Evolutionary conservation across 2,329 filamentous ascomycete species (phyloP).

Genomic region (Knoxdaviesia capensis): DNA sequence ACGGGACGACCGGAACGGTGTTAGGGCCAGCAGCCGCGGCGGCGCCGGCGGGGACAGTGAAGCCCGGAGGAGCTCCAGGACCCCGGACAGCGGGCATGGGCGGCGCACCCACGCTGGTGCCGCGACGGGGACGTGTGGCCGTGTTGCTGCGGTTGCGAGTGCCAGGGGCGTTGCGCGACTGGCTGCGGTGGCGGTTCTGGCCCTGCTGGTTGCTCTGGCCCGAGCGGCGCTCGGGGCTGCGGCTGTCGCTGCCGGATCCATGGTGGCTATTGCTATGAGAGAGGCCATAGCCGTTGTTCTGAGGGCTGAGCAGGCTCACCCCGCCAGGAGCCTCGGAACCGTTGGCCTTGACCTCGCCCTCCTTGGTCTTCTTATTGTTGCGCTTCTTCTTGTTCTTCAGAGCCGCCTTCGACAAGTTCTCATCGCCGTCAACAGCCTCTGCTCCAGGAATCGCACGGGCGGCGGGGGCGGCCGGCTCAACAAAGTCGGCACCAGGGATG

Average conservation of each 20-base stretch:
- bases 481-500: slow-evolving; percentile 71
- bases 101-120: slow-evolving; percentile 5
- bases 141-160: slow-evolving; percentile 29
- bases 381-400: slow-evolving; percentile 99
- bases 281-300: slow-evolving; percentile 14
- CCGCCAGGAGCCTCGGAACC: slow-evolving; percentile 23
- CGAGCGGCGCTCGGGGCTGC: slow-evolving; percentile 47
- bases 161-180: slow-evolving; percentile 32
- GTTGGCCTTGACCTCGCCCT: slow-evolving; percentile 40
- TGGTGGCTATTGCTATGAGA: too few species aligned
- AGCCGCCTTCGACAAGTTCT: slow-evolving; percentile 62
- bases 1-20: too few species aligned
- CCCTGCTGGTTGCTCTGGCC: slow-evolving; percentile 12
- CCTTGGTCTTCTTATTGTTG: slow-evolving; percentile 74
- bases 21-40: too few species aligned
- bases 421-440: slow-evolving; percentile 44
- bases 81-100: not conserved
- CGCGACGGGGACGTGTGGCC: too few species aligned
- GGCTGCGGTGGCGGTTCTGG: slow-evolving; percentile 27
- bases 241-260: slow-evolving; percentile 28
- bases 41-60: slow-evolving; percentile 11
- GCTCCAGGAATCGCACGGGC: slow-evolving; percentile 46
- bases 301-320: slow-evolving; percentile 25
- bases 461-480: slow-evolving; percentile 42
- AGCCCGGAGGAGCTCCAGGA: slow-evolving; percentile 9